Conservation (phyloP, 2,329 filamentous ascomycete genomes). For the Aureobasidium sp. region DNA sequence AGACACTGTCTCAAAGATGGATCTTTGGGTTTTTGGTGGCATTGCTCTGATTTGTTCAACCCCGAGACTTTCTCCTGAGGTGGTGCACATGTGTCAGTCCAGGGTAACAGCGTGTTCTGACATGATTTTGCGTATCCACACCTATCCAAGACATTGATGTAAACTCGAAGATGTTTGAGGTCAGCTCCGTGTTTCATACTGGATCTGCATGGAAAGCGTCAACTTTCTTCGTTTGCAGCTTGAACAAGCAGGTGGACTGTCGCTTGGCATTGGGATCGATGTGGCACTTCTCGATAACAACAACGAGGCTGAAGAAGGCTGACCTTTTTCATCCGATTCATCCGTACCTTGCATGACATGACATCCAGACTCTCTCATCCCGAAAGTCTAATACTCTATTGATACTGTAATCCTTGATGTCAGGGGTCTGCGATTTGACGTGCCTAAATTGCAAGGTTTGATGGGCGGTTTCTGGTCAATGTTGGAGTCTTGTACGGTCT, state of each 20-base stretch:
- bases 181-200: background rate
- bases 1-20: conserved; percentile 9
- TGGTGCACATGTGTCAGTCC: background rate
- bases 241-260: background rate
- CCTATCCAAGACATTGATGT: background rate
- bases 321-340: background rate
- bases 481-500: background rate
- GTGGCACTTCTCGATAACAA: background rate
- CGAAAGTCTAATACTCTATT: background rate
- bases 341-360: background rate
- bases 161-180: background rate
- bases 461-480: background rate
- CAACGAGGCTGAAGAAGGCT: background rate
- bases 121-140: background rate
- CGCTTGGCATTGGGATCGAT: background rate
- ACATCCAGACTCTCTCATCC: background rate
- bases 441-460: background rate
- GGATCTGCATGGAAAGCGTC: background rate
- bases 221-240: background rate
- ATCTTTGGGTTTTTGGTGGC: background rate
- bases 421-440: too few relatives aligned
- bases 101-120: background rate
- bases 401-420: background rate
- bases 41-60: background rate
- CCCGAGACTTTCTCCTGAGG: background rate